Evolutionary conservation across 2,329 filamentous ascomycete species (phyloP).

Genomic region (Trichoderma pleuroti): DNA sequence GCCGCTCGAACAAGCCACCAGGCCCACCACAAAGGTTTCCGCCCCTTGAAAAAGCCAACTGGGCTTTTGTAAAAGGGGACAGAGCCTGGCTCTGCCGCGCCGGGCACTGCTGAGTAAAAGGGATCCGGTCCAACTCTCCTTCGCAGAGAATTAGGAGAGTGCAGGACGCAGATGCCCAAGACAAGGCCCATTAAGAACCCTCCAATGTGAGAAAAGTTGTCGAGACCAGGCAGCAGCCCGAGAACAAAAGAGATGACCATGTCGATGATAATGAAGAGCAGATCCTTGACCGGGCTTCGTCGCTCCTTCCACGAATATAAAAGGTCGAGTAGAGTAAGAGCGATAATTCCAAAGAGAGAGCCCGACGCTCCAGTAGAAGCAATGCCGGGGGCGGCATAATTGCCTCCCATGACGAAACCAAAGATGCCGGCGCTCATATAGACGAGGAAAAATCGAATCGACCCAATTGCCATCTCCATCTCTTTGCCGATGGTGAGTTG

Average conservation of each 20-base stretch:
- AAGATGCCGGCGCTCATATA: constrained; percentile 93
- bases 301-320: constrained; percentile 90
- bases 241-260: constrained; percentile 87
- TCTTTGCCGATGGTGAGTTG: constrained; percentile 88
- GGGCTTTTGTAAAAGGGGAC: constrained; percentile 59
- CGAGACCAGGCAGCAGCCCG: constrained; percentile 83
- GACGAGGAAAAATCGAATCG: constrained; percentile 81
- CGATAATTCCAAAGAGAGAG: constrained; percentile 85
- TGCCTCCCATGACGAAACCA: constrained; percentile 90
- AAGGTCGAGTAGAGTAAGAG: constrained; percentile 81
- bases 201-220: constrained; percentile 97
- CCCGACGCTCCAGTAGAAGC: constrained; percentile 88
- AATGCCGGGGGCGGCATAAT: constrained; percentile 79
- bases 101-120: constrained; percentile 67
- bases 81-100: constrained; percentile 45
- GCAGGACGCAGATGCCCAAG: constrained; percentile 80
- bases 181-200: constrained; percentile 90
- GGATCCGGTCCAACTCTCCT: constrained; percentile 68
- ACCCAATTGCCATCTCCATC: constrained; percentile 87
- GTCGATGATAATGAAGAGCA: constrained; percentile 84
- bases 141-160: constrained; percentile 78
- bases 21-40: constrained; percentile 92
- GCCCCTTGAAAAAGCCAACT: constrained; percentile 80
- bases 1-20: constrained; percentile 90
- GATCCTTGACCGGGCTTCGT: constrained; percentile 70